Percentiles rank a stretch among this genome's conserved stretches.
phyloP scores from a whole-genome alignment of 495 filamentous ascomycete genomes.

The Penicillium lividum region DNA sequence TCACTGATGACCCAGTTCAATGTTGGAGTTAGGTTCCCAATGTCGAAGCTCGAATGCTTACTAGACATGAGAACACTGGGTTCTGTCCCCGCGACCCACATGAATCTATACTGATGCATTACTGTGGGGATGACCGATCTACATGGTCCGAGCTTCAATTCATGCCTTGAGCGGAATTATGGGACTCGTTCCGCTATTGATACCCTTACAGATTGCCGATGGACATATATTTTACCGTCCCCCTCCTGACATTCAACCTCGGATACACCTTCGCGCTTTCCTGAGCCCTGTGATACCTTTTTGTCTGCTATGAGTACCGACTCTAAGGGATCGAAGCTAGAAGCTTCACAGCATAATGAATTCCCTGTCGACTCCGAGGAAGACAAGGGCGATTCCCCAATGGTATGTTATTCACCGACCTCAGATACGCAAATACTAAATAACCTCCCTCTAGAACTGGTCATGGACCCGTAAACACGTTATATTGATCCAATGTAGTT shows the following conservation, averaged over 20 bases:
- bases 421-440: background rate
- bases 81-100: no score
- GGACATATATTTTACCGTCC: background rate
- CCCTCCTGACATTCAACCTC: background rate
- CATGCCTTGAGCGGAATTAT: background rate
- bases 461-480: background rate
- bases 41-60: no score
- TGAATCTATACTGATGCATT: no score
- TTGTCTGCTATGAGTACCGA: background rate
- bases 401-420: background rate
- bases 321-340: background rate
- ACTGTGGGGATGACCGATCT: background rate
- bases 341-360: background rate
- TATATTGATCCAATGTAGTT: constrained; percentile 3
- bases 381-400: background rate
- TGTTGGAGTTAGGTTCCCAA: no score
- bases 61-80: no score
- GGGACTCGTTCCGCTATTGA: background rate
- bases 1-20: no score
- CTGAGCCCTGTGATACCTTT: background rate
- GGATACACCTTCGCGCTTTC: background rate
- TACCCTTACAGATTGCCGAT: background rate
- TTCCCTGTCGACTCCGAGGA: background rate
- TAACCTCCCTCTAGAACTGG: background rate
- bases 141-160: background rate